These are phyloP conservation scores for Fusarium continuum DNA, from an alignment of 2,329 filamentous ascomycete species.

Conservation along the genomic window DNA sequence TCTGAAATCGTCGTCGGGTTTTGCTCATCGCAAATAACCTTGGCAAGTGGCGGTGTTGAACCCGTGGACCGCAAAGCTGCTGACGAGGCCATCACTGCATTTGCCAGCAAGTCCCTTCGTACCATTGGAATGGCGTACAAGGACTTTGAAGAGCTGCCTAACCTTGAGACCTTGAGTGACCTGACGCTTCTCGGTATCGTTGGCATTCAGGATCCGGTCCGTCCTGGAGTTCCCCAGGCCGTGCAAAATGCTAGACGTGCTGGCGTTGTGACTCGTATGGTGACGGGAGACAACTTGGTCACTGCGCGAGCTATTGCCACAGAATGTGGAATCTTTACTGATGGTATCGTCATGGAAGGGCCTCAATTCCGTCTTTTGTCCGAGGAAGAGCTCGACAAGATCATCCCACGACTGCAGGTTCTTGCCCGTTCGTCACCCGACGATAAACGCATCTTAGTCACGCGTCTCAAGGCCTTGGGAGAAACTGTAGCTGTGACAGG, in stretches of 20 bases:
- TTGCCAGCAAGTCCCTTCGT: slow-evolving; percentile 81
- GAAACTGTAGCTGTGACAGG: slow-evolving; percentile 86
- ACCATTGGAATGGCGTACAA: slow-evolving; percentile 86
- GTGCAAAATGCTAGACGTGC: slow-evolving; percentile 77
- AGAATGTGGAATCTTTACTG: slow-evolving; percentile 79
- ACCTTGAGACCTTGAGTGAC: slow-evolving; percentile 65
- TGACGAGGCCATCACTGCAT: slow-evolving; percentile 74
- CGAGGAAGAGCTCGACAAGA: slow-evolving; percentile 69
- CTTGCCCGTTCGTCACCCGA: slow-evolving; percentile 79
- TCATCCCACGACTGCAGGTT: slow-evolving; percentile 75
- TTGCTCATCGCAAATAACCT: slow-evolving; percentile 58
- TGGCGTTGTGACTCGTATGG: slow-evolving; percentile 84
- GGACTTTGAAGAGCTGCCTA: slow-evolving; percentile 72
- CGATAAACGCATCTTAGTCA: slow-evolving; percentile 78
- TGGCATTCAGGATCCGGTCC: slow-evolving; percentile 85
- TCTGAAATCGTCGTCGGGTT: slow-evolving; percentile 69
- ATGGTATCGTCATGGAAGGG: slow-evolving; percentile 79
- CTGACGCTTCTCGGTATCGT: slow-evolving; percentile 70
- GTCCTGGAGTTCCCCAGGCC: slow-evolving; percentile 75
- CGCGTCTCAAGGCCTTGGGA: slow-evolving; percentile 73
- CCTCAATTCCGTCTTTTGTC: slow-evolving; percentile 79
- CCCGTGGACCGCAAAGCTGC: slow-evolving; percentile 62
- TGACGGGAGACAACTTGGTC: slow-evolving; percentile 82
- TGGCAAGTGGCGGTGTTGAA: slow-evolving; percentile 55
- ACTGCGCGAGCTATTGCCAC: slow-evolving; percentile 82